A percentile compares a stretch with the other conserved stretches of the same genome.
Evolutionary conservation across 2,329 filamentous ascomycete genomes (phyloP).

Genomic region (Aphanocladium album): DNA sequence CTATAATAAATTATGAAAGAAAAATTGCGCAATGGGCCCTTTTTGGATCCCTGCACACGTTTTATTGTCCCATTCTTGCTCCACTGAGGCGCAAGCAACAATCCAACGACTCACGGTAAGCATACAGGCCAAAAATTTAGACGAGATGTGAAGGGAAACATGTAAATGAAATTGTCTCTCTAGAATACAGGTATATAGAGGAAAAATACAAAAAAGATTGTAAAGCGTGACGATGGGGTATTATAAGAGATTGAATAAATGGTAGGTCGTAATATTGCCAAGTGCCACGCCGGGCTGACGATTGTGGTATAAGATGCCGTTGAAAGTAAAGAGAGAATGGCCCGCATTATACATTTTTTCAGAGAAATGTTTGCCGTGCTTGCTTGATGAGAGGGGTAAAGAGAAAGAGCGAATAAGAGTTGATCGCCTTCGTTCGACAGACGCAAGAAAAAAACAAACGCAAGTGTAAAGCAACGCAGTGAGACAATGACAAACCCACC

Average conservation of each 20-base stretch:
- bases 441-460: neutral
- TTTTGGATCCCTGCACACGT: no score
- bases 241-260: conserved; percentile 11
- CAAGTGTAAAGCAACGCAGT: neutral
- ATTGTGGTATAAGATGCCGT: neutral
- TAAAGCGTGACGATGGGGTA: conserved; percentile 2
- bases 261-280: conserved; percentile 7
- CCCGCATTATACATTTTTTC: neutral
- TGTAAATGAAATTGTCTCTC: neutral
- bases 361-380: neutral
- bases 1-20: no score
- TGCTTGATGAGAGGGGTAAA: neutral
- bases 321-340: neutral
- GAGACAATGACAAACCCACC: neutral
- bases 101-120: neutral
- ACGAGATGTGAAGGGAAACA: neutral
- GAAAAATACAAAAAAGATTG: neutral
- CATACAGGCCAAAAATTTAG: neutral
- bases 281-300: conserved; percentile 7
- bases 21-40: no score
- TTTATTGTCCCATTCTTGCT: neutral
- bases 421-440: neutral
- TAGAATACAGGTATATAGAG: neutral
- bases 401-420: neutral
- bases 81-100: neutral